These are phyloP conservation scores for Meira miltonrushii DNA, from an alignment of 1,284 basidiomycete species.

Conservation along the genomic window DNA sequence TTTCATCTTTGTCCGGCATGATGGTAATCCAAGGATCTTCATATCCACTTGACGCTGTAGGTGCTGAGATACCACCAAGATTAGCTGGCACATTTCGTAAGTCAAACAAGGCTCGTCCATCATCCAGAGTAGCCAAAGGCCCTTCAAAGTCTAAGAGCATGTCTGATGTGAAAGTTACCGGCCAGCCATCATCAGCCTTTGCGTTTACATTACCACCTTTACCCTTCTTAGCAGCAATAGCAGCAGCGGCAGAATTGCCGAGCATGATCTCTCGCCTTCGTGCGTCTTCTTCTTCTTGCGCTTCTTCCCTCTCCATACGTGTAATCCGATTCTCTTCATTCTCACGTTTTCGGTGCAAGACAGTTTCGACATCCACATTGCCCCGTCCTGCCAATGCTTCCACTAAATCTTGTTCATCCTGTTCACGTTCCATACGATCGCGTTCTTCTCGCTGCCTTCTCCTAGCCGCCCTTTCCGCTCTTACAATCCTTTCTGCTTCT, in stretches of 20 bases:
- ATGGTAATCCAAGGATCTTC: conserved; percentile 42
- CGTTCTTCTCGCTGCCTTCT: conserved; percentile 36
- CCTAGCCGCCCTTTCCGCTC: conserved; percentile 31
- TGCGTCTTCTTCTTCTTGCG: conserved; percentile 28
- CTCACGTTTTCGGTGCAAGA: conserved; percentile 28
- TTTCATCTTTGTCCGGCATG: conserved; percentile 21
- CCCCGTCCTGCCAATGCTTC: conserved; percentile 34
- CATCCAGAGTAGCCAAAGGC: conserved; percentile 38
- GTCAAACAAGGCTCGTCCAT: conserved; percentile 26
- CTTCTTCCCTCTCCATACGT: conserved; percentile 12
- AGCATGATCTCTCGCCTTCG: conserved; percentile 18
- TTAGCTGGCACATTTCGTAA: conserved; percentile 17
- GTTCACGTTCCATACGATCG: conserved; percentile 29
- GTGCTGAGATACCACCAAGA: conserved; percentile 10
- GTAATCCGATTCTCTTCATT: conserved; percentile 16
- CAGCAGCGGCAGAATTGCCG: conserved; percentile 9
- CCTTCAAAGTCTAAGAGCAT: conserved; percentile 43
- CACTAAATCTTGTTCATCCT: conserved; percentile 41
- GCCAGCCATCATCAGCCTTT: neutral
- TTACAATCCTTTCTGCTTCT: conserved; percentile 27
- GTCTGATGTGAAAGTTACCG: conserved; percentile 23
- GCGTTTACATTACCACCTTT: neutral
- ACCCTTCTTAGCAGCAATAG: conserved; percentile 15
- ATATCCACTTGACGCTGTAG: conserved; percentile 24
- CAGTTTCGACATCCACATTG: conserved; percentile 29